These are phyloP conservation scores for Lachancea fermentati DNA, from an alignment of 805 yeast species.

Conservation along the genomic window DNA sequence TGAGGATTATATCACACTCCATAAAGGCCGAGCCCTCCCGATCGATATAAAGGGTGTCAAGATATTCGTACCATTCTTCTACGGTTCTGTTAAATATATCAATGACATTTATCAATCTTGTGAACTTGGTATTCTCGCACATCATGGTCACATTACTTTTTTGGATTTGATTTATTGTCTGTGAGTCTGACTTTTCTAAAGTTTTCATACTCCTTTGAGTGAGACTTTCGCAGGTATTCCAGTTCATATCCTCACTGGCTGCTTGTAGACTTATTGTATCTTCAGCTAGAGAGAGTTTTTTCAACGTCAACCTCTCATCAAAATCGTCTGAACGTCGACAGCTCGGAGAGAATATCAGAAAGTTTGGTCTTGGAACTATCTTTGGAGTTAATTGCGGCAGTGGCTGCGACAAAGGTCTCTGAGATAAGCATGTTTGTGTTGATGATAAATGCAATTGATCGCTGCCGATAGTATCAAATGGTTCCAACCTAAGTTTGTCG, in stretches of 20 bases:
- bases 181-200: no score
- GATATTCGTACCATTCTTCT: slow-evolving; percentile 22
- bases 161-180: no score
- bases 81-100: slow-evolving; percentile 24
- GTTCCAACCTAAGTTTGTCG: slow-evolving; percentile 6
- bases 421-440: no score
- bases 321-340: neutral
- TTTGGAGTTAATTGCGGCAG: neutral
- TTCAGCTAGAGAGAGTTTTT: neutral
- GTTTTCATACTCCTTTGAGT: neutral
- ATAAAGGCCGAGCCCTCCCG: slow-evolving; percentile 11
- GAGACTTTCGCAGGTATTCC: neutral
- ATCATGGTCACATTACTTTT: slow-evolving; percentile 4
- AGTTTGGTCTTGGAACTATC: neutral
- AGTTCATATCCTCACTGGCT: neutral
- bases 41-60: slow-evolving; percentile 15
- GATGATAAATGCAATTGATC: neutral
- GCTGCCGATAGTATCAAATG: slow-evolving; percentile 1
- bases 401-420: no score
- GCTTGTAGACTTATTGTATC: neutral
- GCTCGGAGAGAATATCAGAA: neutral
- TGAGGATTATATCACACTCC: slow-evolving; percentile 21
- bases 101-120: slow-evolving; percentile 16
- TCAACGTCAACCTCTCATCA: neutral
- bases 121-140: slow-evolving; percentile 15